Base-by-base conservation (phyloP, 495 filamentous ascomycete species). In the Lentithecium fluviatile region DNA sequence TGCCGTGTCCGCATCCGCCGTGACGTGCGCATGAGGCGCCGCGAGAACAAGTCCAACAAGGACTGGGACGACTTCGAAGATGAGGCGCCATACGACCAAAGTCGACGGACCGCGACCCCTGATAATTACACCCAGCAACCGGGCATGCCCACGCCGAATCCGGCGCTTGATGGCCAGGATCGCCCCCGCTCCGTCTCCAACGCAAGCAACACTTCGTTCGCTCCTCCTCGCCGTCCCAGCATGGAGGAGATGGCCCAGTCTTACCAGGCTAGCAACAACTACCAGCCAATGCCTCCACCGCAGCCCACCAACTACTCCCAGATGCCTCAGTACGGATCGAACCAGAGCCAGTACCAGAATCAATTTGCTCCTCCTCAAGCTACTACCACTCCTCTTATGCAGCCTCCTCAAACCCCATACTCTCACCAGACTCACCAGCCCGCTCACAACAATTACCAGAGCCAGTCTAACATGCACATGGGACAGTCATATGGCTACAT, bases 1-100 rank as follows among this genome's bases (percentile, higher is more conserved):
- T 98, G 94, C 72, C 91, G 95, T 58, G 94, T 98, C 42, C 88
- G 94, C 24, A 98, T 98, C 68, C 84, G 94, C 60, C 89, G 94
- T 62, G 94, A 98, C 80, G 94, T 98, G 15, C 85, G 94, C 45
- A 98, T 98, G 94, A 86, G 94, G 73, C 84, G 92, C 58, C 86
- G 90, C 21, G 89, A 91, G 29, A 83, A 83, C 60, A 90, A 95
- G 79, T 54, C 64, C 17, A 55, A 72, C 15, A 80, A 85, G 45
- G 75, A 75, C 47, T 75, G 73, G 74, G 80, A 83, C 38, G 83
- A 84, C 36, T 87, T 86, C 45, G 85, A 87, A 37, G 86, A 90
- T 2, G 83, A 88, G 48, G 80, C 72, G 46, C 70, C 77, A 3
- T 82, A 83, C 60, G 75, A 81, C 29, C 79, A 83, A 26, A 78